Evolutionary conservation across 768 basidiomycete genomes (phyloP).

Genomic region (Macrocybe gigantea): DNA sequence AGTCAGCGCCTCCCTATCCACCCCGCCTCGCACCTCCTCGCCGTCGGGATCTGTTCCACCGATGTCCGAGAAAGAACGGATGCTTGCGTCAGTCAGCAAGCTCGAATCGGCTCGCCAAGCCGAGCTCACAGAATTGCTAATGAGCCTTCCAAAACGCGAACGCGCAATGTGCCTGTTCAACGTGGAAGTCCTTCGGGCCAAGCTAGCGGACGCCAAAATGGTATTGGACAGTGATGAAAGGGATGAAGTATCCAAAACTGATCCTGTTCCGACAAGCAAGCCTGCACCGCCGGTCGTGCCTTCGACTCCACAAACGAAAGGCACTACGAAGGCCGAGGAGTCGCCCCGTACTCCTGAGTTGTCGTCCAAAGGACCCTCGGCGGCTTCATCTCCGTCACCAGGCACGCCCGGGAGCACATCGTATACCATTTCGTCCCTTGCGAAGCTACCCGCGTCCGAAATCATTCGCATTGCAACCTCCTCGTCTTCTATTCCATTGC

Average conservation of each 20-base stretch:
- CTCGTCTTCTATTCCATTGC: constrained; percentile 47
- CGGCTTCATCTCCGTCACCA: constrained; percentile 64
- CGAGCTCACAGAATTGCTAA: constrained; percentile 73
- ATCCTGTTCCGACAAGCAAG: constrained; percentile 12
- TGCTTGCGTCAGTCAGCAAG: constrained; percentile 58
- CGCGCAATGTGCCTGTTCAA: constrained; percentile 92
- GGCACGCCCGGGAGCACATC: constrained; percentile 44
- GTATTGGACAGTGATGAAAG: constrained; percentile 73
- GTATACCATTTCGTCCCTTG: constrained; percentile 66
- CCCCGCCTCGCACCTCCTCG: constrained; percentile 80
- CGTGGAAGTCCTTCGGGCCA: constrained; percentile 66
- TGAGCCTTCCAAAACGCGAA: constrained; percentile 85
- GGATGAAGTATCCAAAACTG: constrained; percentile 31
- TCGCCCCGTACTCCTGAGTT: constrained; percentile 75
- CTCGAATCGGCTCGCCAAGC: constrained; percentile 54
- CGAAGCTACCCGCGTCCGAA: constrained; percentile 68
- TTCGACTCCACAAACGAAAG: constrained; percentile 64
- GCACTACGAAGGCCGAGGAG: constrained; percentile 32
- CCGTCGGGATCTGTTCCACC: constrained; percentile 60
- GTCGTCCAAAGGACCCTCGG: constrained; percentile 69
- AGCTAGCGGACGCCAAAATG: constrained; percentile 76
- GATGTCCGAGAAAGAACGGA: constrained; percentile 68
- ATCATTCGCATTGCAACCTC: constrained; percentile 63
- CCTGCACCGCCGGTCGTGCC: constrained; percentile 20
- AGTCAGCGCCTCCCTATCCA: constrained; percentile 66